Evolutionary conservation across 768 basidiomycete genomes (phyloP).

Genomic region (Trametes cinnabarina): DNA sequence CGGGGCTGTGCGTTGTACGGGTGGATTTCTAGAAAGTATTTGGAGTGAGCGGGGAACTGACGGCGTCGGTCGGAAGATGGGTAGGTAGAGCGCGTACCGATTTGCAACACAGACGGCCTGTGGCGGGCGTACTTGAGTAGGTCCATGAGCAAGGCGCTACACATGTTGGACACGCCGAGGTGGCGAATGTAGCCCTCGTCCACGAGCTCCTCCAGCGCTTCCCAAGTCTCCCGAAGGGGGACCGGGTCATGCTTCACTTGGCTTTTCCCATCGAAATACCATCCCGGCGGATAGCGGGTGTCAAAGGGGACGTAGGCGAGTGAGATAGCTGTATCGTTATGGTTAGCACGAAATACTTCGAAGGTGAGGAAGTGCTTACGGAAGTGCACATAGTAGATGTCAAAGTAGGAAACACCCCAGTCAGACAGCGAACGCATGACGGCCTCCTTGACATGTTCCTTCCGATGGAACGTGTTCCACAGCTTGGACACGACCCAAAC

Average conservation of each 20-base stretch:
- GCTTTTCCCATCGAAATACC: conserved; percentile 37
- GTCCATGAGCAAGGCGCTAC: conserved; percentile 35
- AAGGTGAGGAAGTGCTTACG: conserved; percentile 11
- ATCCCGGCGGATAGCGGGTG: conserved; percentile 41
- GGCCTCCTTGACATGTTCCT: conserved; percentile 33
- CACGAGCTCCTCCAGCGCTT: conserved; percentile 40
- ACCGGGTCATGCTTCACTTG: conserved; percentile 31
- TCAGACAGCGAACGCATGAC: conserved; percentile 35
- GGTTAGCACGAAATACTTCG: neutral
- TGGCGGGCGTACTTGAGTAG: conserved; percentile 38
- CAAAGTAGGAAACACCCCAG: conserved; percentile 40
- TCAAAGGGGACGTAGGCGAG: conserved; percentile 38
- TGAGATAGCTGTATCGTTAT: conserved; percentile 37
- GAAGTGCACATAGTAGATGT: conserved; percentile 30
- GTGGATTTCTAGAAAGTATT: conserved; percentile 31
- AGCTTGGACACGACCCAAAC: conserved; percentile 33
- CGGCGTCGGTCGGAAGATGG: neutral
- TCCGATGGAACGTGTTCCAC: conserved; percentile 43
- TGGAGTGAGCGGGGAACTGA: neutral
- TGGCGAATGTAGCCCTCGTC: conserved; percentile 37
- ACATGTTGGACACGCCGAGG: conserved; percentile 41
- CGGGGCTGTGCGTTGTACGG: conserved; percentile 34
- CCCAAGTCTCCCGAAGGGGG: conserved; percentile 40
- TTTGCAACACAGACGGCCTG: conserved; percentile 39
- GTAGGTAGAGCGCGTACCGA: conserved; percentile 22